phyloP scores from a whole-genome alignment of 306 rosid genomes.

The Crataegus laevigata region DNA sequence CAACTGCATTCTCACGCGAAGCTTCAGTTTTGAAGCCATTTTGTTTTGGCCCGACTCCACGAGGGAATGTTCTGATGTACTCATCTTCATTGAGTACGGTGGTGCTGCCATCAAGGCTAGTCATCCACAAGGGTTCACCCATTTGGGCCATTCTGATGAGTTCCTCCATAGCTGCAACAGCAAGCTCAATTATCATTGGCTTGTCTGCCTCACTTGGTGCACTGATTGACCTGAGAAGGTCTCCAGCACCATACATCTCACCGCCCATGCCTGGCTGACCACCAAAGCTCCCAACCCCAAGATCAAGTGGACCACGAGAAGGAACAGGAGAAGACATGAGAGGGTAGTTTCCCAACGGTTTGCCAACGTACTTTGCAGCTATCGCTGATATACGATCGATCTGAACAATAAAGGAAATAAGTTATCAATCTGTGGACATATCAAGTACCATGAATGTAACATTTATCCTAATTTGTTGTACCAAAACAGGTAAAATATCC shows the following conservation, averaged over 20 bases:
- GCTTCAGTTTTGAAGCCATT: slow-evolving; percentile 70
- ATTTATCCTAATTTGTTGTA: background rate
- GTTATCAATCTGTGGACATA: background rate
- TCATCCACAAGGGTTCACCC: slow-evolving; percentile 90
- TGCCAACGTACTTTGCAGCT: slow-evolving; percentile 92
- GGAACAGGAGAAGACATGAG: slow-evolving; percentile 58
- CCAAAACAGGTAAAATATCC: background rate
- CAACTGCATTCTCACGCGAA: slow-evolving; percentile 68
- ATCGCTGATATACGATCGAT: slow-evolving; percentile 86
- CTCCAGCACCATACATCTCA: slow-evolving; percentile 64
- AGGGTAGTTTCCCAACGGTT: slow-evolving; percentile 79
- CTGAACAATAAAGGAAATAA: slow-evolving; percentile 21
- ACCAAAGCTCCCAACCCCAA: slow-evolving; percentile 59
- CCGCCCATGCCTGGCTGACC: slow-evolving; percentile 45
- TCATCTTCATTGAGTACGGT: slow-evolving; percentile 70
- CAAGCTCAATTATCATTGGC: slow-evolving; percentile 85
- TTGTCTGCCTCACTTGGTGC: slow-evolving; percentile 75
- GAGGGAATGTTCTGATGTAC: slow-evolving; percentile 66
- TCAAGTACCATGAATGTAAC: background rate
- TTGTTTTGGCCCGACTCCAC: slow-evolving; percentile 67
- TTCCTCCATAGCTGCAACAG: slow-evolving; percentile 95
- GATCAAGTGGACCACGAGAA: slow-evolving; percentile 55
- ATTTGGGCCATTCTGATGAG: slow-evolving; percentile 77
- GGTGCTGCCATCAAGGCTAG: slow-evolving; percentile 48
- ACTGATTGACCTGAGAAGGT: slow-evolving; percentile 60